These are phyloP conservation scores for Echria macrotheca DNA, from an alignment of 495 filamentous ascomycete genomes.

Conservation along the genomic window DNA sequence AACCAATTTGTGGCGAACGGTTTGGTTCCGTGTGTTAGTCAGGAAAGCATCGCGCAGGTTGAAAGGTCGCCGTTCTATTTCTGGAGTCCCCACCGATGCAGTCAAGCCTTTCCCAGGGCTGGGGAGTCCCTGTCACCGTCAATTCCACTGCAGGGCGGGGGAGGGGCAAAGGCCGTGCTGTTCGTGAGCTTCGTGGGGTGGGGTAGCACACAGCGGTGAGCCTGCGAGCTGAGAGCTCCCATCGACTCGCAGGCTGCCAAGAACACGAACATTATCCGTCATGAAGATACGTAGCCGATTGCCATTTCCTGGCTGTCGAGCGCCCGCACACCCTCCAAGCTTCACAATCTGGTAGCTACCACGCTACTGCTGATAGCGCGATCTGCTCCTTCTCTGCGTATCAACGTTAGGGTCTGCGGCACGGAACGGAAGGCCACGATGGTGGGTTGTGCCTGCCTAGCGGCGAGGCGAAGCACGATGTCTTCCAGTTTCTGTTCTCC, in stretches of 20 bases:
- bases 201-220: not conserved
- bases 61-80: slow-evolving; percentile 7
- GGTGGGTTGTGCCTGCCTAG: no score
- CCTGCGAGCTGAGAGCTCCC: no score
- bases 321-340: not conserved
- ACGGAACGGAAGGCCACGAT: not conserved
- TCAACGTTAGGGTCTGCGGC: not conserved
- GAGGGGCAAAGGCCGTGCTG: not conserved
- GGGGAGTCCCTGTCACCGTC: slow-evolving; percentile 7
- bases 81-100: not conserved
- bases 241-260: not conserved
- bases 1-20: not conserved
- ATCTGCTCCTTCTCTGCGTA: not conserved
- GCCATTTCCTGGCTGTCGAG: slow-evolving; percentile 10
- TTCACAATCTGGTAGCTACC: slow-evolving; percentile 7
- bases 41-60: not conserved
- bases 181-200: not conserved
- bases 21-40: not conserved
- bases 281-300: no score
- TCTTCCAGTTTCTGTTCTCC: no score
- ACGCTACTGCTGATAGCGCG: slow-evolving; percentile 1
- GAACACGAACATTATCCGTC: not conserved
- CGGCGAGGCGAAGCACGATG: no score
- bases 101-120: slow-evolving; percentile 5
- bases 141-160: slow-evolving; percentile 7